Percentiles rank a stretch among this genome's conserved stretches.
These are phyloP conservation scores for Aurifilum marmelostoma DNA, from an alignment of 2,329 filamentous ascomycete species.

Conservation along the genomic window DNA sequence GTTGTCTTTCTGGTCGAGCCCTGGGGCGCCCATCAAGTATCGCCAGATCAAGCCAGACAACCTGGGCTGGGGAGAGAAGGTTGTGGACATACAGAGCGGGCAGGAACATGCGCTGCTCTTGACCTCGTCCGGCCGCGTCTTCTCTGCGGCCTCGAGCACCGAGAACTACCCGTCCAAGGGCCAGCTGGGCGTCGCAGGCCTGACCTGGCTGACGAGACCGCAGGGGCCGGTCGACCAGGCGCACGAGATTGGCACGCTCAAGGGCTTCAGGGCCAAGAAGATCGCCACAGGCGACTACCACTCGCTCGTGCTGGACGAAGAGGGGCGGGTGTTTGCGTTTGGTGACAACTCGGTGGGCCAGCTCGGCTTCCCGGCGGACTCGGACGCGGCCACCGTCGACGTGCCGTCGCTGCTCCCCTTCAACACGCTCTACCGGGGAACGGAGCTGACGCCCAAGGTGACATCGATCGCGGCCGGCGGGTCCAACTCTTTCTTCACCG, in stretches of 20 bases:
- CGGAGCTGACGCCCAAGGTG: constrained; percentile 65
- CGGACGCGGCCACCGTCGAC: constrained; percentile 65
- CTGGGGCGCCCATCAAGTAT: constrained; percentile 61
- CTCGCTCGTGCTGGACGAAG: constrained; percentile 75
- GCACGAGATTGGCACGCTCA: constrained; percentile 75
- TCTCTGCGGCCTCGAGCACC: constrained; percentile 81
- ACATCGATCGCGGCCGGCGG: constrained; percentile 85
- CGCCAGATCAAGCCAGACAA: constrained; percentile 69
- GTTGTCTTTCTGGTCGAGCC: constrained; percentile 71
- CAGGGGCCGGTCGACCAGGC: constrained; percentile 78
- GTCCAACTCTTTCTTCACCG: constrained; percentile 81
- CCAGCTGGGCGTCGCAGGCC: constrained; percentile 82
- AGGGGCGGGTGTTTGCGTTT: constrained; percentile 81
- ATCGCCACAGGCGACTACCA: constrained; percentile 88
- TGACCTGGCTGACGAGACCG: constrained; percentile 80
- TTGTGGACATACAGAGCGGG: constrained; percentile 76
- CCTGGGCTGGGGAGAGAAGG: constrained; percentile 70
- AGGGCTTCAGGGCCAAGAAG: constrained; percentile 70
- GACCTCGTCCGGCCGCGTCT: constrained; percentile 83
- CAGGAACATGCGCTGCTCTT: constrained; percentile 85
- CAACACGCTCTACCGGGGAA: constrained; percentile 71
- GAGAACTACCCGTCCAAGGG: constrained; percentile 79
- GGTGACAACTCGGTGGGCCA: constrained; percentile 94
- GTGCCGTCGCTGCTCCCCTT: constrained; percentile 72
- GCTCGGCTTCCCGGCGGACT: constrained; percentile 75